Conservation (phyloP, 257 asterid genomes). For the Solanum boliviense region DNA sequence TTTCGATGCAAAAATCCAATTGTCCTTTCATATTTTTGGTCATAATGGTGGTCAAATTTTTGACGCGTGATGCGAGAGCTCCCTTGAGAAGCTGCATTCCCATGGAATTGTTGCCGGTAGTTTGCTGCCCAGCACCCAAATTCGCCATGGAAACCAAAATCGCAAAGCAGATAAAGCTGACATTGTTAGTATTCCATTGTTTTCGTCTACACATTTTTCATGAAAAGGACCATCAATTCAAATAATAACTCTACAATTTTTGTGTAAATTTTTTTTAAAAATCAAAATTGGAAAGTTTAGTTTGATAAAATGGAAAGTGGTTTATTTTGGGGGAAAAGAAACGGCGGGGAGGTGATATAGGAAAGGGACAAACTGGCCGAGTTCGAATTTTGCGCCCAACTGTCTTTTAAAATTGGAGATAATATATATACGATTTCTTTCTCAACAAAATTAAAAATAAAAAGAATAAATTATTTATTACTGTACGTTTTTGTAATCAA, state of each 20-base stretch:
- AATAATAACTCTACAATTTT: neutral
- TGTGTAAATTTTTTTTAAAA: neutral
- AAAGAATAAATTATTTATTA: neutral
- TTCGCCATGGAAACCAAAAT: neutral
- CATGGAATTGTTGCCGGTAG: slow-evolving; percentile 8
- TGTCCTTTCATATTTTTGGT: slow-evolving; percentile 35
- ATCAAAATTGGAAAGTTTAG: neutral
- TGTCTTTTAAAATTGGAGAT: neutral
- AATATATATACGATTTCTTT: neutral
- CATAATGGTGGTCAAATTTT: slow-evolving; percentile 34
- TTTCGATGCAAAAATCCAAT: slow-evolving; percentile 54
- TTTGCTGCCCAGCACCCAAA: neutral
- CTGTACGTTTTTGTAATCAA: neutral
- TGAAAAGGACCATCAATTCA: neutral
- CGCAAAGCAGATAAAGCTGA: neutral
- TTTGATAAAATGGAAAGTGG: neutral
- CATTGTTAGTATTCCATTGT: neutral
- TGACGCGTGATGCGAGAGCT: slow-evolving; percentile 36
- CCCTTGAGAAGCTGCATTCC: slow-evolving; percentile 43
- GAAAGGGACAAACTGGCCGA: slow-evolving; percentile 18
- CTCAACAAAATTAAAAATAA: neutral
- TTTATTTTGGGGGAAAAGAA: slow-evolving; percentile 32
- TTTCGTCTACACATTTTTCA: neutral
- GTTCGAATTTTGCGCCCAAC: slow-evolving; percentile 8
- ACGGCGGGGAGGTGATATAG: slow-evolving; percentile 80